Percentiles rank a stretch among this genome's conserved stretches.
Conservation (phyloP, 2,329 filamentous ascomycete species). For the Pyrenochaeta sp. region DNA sequence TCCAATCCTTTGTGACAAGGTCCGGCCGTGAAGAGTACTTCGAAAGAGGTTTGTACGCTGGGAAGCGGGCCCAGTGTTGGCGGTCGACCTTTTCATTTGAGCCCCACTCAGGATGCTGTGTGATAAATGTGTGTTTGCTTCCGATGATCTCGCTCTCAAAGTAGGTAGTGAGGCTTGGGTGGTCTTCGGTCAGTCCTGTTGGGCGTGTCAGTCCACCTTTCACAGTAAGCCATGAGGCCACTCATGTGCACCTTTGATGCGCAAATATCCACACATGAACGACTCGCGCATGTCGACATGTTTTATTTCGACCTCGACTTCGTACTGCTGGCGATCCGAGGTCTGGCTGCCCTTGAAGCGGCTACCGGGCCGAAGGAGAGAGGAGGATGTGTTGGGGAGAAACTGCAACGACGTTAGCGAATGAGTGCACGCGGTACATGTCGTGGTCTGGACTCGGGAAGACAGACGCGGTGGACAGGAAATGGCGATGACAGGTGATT, state of each 20-base stretch:
- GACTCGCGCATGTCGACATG: conserved; percentile 94
- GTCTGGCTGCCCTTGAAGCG: conserved; percentile 90
- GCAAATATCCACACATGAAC: conserved; percentile 92
- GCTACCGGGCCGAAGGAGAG: conserved; percentile 85
- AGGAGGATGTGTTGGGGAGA: conserved; percentile 81
- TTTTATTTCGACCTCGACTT: conserved; percentile 96
- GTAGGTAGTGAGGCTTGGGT: conserved; percentile 96
- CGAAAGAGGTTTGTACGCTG: conserved; percentile 80
- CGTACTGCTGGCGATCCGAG: conserved; percentile 91
- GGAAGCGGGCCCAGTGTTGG: conserved; percentile 91
- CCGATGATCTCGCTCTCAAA: conserved; percentile 99
- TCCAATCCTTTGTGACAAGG: conserved; percentile 72
- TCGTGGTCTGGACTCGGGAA: not conserved
- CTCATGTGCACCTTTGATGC: conserved; percentile 79
- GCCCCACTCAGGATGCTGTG: conserved; percentile 88
- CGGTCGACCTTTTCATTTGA: conserved; percentile 90
- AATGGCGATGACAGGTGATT: conserved; percentile 42
- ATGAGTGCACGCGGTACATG: not conserved
- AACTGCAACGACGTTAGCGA: conserved; percentile 60
- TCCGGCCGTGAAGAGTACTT: conserved; percentile 68
- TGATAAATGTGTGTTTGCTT: conserved; percentile 91
- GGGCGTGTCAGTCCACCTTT: conserved; percentile 22
- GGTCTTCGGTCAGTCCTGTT: conserved; percentile 88
- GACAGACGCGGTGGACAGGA: conserved; percentile 45
- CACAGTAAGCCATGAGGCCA: not conserved